These are phyloP conservation scores for Aspergillus carbonarius DNA, from an alignment of 2,329 filamentous ascomycete species.

Conservation along the genomic window DNA sequence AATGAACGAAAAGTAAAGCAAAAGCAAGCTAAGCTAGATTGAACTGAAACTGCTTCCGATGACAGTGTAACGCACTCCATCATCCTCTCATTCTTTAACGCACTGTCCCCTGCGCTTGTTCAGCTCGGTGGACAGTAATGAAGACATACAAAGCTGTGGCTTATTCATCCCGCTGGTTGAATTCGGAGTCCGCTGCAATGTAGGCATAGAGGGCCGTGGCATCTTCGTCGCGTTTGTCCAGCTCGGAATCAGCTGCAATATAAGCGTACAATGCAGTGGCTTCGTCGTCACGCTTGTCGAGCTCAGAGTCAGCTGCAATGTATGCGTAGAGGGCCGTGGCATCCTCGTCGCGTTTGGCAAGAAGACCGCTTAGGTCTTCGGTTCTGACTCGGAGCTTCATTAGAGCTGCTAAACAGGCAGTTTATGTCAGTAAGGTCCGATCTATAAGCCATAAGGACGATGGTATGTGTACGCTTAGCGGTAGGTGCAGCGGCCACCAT, in stretches of 20 bases:
- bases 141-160: background rate
- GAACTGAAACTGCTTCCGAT: too few relatives aligned
- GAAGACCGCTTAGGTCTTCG: background rate
- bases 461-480: background rate
- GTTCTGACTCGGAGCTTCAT: background rate
- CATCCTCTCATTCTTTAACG: too few relatives aligned
- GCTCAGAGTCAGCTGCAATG: too few relatives aligned
- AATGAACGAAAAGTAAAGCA: too few relatives aligned
- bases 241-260: background rate
- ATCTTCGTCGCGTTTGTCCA: background rate
- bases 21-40: too few relatives aligned
- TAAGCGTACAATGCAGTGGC: background rate
- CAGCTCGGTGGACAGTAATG: background rate
- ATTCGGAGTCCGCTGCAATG: background rate
- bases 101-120: too few relatives aligned
- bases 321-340: background rate
- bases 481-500: background rate
- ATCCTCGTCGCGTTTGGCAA: background rate
- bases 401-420: background rate
- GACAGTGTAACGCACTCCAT: too few relatives aligned
- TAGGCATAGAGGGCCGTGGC: background rate
- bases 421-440: background rate
- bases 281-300: background rate
- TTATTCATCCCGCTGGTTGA: background rate
- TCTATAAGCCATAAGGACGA: accelerated